Conservation (phyloP, 2,329 filamentous ascomycete genomes). For the Gliomastix tumulicola region DNA sequence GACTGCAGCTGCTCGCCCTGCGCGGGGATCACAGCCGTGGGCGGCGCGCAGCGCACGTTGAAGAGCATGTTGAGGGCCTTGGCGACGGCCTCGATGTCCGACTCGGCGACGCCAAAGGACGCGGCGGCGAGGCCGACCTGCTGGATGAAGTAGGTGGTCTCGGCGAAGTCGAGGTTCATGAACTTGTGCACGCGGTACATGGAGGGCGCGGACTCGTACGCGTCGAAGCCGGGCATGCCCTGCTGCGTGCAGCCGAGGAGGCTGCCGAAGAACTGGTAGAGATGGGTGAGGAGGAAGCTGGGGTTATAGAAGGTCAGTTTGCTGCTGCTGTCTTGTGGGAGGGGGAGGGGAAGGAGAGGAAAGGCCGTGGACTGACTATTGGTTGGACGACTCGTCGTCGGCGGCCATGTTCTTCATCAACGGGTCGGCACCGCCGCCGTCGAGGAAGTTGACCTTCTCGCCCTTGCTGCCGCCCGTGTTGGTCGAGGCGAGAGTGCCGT, state of each 20-base stretch:
- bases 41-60: constrained; percentile 40
- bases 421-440: constrained; percentile 49
- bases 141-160: constrained; percentile 52
- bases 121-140: constrained; percentile 49
- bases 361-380: constrained; percentile 49
- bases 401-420: constrained; percentile 48
- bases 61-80: constrained; percentile 42
- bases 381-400: constrained; percentile 39
- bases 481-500: constrained; percentile 42
- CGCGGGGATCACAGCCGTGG: constrained; percentile 33
- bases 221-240: constrained; percentile 39
- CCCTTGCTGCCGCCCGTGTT: constrained; percentile 40
- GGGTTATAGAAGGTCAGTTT: neutral
- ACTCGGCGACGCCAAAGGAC: constrained; percentile 50
- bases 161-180: constrained; percentile 45
- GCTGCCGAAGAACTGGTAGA: constrained; percentile 55
- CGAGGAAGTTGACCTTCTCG: constrained; percentile 51
- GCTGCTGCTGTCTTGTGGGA: too few species aligned
- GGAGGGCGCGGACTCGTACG: constrained; percentile 36
- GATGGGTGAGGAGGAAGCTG: constrained; percentile 51
- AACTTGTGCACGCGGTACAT: constrained; percentile 51
- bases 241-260: constrained; percentile 48
- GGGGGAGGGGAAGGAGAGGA: neutral
- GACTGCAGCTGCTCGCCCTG: constrained; percentile 41
- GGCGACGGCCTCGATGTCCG: constrained; percentile 42